A percentile compares a stretch with the other conserved stretches of the same genome.
Evolutionary conservation across 148 eudicot genomes (phyloP).

Genomic region (Rhododendron simsii): DNA sequence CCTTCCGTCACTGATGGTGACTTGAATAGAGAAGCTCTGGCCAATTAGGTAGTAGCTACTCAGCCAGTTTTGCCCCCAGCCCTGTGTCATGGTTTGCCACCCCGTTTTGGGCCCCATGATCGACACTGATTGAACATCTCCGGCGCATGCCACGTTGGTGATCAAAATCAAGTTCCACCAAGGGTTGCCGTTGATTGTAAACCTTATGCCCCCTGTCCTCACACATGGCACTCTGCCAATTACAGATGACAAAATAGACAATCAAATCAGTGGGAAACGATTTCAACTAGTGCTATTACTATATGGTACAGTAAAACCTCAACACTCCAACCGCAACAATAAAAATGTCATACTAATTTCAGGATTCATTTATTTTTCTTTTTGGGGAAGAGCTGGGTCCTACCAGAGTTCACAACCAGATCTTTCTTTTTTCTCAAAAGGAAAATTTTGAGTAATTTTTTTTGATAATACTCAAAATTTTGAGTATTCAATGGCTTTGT

Average conservation of each 20-base stretch:
- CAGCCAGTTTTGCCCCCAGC: conserved; percentile 41
- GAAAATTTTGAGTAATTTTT: no score
- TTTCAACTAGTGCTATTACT: background rate
- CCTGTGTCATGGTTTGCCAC: conserved; percentile 29
- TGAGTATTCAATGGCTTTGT: background rate
- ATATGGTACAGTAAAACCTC: background rate
- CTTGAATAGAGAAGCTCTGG: conserved; percentile 20
- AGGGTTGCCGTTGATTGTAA: conserved; percentile 34
- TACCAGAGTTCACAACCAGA: no score
- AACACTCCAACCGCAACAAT: background rate
- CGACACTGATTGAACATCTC: conserved; percentile 26
- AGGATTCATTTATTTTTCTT: background rate
- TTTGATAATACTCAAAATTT: no score
- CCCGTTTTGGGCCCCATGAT: conserved; percentile 27
- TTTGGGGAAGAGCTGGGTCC: no score
- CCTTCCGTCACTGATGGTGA: conserved; percentile 29
- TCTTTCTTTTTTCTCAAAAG: background rate
- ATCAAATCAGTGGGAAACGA: background rate
- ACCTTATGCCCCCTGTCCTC: conserved; percentile 32
- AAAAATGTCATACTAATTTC: background rate
- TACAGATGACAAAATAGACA: background rate
- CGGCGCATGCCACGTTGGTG: conserved; percentile 35
- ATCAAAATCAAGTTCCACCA: conserved; percentile 31
- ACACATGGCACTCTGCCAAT: conserved; percentile 27
- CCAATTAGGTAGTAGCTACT: conserved; percentile 27